Evolutionary conservation across 352 stramenopile species (phyloP).

Genomic region (Albugo candida): DNA sequence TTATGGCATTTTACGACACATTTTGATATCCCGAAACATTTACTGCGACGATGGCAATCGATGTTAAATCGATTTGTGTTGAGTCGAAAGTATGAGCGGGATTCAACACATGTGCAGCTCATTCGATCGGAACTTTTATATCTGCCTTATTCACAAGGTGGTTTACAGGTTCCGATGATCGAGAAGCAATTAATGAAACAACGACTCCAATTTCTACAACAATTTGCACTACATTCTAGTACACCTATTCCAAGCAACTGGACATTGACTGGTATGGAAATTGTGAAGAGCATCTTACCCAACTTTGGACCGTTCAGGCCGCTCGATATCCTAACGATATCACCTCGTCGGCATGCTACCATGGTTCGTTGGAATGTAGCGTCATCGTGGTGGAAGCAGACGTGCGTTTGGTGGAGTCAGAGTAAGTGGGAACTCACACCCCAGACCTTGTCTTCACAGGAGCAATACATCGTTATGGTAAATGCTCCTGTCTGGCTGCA

Average conservation of each 20-base stretch:
- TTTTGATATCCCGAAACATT: neutral
- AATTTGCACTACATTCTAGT: constrained; percentile 1
- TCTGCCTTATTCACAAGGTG: constrained; percentile 2
- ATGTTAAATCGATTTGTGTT: constrained; percentile 8
- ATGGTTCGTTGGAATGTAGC: constrained; percentile 3
- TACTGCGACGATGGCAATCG: constrained; percentile 1
- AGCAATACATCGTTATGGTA: neutral
- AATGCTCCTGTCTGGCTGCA: constrained; percentile 5
- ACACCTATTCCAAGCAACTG: constrained; percentile 1
- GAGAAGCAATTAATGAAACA: constrained; percentile 5
- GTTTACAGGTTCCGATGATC: constrained; percentile 2
- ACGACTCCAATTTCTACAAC: constrained; percentile 1
- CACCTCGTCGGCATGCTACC: constrained; percentile 2
- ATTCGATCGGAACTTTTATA: constrained; percentile 5
- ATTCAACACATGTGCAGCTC: constrained; percentile 3
- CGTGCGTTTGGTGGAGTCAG: constrained; percentile 5
- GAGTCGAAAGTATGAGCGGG: constrained; percentile 5
- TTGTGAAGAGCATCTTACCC: constrained; percentile 1
- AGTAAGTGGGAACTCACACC: constrained; percentile 5
- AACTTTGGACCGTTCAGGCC: neutral
- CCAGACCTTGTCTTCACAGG: too few species aligned
- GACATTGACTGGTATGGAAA: neutral
- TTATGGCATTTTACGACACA: constrained; percentile 5
- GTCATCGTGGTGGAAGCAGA: constrained; percentile 1
- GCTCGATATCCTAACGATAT: constrained; percentile 5